These are phyloP conservation scores for Zymoseptoria ardabiliae DNA, from an alignment of 2,329 filamentous ascomycete genomes.

Conservation along the genomic window DNA sequence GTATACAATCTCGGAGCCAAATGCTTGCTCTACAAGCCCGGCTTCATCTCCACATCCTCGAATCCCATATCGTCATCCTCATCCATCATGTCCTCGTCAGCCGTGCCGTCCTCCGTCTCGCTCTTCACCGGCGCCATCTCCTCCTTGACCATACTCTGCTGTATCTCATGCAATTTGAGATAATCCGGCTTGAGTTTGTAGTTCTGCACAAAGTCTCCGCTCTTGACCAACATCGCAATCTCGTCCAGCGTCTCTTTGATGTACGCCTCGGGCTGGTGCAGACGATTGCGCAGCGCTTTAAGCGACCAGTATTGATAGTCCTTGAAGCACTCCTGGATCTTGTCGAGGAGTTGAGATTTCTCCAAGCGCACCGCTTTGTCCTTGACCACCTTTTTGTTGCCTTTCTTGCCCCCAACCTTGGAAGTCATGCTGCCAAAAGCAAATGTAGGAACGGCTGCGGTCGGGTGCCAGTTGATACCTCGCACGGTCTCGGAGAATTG, in stretches of 20 bases:
- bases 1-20: background rate
- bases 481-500: constrained; percentile 35
- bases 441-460: constrained; percentile 26
- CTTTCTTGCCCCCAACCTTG: constrained; percentile 19
- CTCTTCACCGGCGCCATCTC: constrained; percentile 35
- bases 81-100: constrained; percentile 37
- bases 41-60: constrained; percentile 30
- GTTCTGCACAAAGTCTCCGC: constrained; percentile 74
- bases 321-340: constrained; percentile 75
- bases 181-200: constrained; percentile 75
- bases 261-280: constrained; percentile 88
- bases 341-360: constrained; percentile 78
- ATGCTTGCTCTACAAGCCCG: background rate
- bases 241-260: constrained; percentile 77
- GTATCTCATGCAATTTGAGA: constrained; percentile 42
- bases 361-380: constrained; percentile 88
- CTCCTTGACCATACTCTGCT: constrained; percentile 38
- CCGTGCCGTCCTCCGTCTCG: constrained; percentile 35
- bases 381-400: constrained; percentile 43
- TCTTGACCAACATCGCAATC: constrained; percentile 74
- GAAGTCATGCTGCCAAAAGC: constrained; percentile 29
- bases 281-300: constrained; percentile 67
- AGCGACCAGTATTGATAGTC: constrained; percentile 91
- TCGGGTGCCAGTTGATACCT: constrained; percentile 9
- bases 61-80: constrained; percentile 48